These are phyloP conservation scores for Prunella vulgaris DNA, from an alignment of 257 asterid species.

Conservation along the genomic window DNA sequence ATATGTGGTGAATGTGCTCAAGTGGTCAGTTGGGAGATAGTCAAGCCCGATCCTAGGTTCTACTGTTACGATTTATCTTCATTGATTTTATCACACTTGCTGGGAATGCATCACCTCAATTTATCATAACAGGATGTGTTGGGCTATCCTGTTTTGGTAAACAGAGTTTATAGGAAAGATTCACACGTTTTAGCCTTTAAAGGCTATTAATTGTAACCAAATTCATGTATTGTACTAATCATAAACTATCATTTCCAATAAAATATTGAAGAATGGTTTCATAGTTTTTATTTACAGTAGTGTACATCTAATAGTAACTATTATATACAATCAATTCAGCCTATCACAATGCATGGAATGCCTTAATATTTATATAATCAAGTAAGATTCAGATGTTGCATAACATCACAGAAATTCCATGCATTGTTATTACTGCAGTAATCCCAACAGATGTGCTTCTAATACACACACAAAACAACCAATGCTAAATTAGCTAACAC, in stretches of 20 bases:
- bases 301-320: not conserved
- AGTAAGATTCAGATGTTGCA: no score
- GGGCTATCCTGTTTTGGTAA: not conserved
- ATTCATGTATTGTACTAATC: not conserved
- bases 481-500: no score
- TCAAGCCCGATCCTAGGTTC: slow-evolving; percentile 31
- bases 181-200: slow-evolving; percentile 2
- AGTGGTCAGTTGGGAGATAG: slow-evolving; percentile 65
- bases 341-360: no score
- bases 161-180: slow-evolving; percentile 22
- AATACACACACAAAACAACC: no score
- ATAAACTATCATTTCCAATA: not conserved
- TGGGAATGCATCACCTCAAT: not conserved
- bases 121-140: slow-evolving; percentile 4
- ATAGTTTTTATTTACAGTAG: not conserved
- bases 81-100: not conserved
- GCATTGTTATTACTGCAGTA: no score
- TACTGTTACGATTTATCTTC: no score
- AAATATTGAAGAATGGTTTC: not conserved
- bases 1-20: slow-evolving; percentile 90
- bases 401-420: no score
- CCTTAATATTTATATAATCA: no score
- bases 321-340: no score
- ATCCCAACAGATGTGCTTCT: no score
- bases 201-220: not conserved